Evolutionary conservation across 2,329 filamentous ascomycete genomes (phyloP).

Genomic region (Moelleriella libera): DNA sequence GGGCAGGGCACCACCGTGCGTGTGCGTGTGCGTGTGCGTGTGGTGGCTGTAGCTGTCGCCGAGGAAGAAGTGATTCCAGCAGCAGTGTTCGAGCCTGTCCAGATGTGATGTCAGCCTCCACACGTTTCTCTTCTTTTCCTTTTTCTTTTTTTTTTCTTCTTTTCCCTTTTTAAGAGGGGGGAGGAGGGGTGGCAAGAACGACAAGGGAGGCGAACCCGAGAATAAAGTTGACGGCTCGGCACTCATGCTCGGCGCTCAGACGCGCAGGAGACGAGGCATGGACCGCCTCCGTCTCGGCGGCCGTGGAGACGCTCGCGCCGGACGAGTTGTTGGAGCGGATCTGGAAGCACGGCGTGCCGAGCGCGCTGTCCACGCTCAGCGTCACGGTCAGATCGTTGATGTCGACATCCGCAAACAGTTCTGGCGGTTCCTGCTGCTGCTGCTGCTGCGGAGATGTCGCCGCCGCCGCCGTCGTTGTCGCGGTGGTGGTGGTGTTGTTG

Average conservation of each 20-base stretch:
- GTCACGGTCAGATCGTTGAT: conserved; percentile 24
- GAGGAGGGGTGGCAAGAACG: not conserved
- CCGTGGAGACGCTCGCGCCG: not conserved
- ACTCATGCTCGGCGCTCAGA: conserved; percentile 22
- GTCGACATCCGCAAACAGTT: conserved; percentile 19
- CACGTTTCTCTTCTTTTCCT: no score
- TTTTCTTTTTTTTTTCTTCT: no score
- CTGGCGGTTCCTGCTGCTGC: conserved; percentile 4
- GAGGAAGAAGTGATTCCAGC: conserved; percentile 33
- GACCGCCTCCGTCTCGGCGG: conserved; percentile 4
- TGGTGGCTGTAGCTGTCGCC: conserved; percentile 12
- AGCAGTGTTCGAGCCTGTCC: conserved; percentile 34
- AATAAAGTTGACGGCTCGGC: conserved; percentile 37
- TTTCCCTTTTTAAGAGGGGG: not conserved
- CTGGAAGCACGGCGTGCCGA: conserved; percentile 28
- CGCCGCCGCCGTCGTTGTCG: not conserved
- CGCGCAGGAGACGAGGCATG: conserved; percentile 3
- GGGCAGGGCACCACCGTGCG: no score
- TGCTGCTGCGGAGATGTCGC: not conserved
- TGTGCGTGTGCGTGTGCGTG: no score
- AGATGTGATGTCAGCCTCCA: not conserved
- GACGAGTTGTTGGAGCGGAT: conserved; percentile 15
- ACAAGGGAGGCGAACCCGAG: conserved; percentile 27
- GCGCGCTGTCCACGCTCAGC: conserved; percentile 23
- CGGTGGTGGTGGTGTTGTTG: no score